phyloP scores from a whole-genome alignment of 2,329 filamentous ascomycete species.

The Chaetomium globosum region DNA sequence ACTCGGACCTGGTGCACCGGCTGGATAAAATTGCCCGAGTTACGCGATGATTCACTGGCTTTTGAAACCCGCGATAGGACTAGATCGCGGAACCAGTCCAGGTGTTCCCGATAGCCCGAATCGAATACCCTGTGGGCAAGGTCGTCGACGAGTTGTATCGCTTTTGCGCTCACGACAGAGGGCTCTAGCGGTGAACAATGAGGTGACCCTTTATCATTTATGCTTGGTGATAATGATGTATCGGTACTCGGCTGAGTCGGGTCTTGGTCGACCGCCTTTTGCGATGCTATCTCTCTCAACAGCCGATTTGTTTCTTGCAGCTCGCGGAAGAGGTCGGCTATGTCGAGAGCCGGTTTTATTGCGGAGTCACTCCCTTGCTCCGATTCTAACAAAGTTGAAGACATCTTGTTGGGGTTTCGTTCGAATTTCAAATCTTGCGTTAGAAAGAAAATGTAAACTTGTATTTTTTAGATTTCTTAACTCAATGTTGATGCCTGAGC shows the following conservation, averaged over 20 bases:
- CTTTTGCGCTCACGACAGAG: background rate
- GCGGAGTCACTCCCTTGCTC: background rate
- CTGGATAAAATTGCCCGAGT: background rate
- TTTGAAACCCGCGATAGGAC: background rate
- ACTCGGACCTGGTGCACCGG: background rate
- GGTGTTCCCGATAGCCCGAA: background rate
- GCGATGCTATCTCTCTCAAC: constrained; percentile 8
- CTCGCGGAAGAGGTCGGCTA: constrained; percentile 16
- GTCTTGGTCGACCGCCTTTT: background rate
- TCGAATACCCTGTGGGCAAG: background rate
- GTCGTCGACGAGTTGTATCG: background rate
- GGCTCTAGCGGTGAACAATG: background rate
- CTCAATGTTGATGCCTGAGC: background rate
- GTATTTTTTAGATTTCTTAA: background rate
- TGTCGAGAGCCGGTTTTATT: background rate
- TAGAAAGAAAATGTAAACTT: background rate
- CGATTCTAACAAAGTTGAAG: background rate
- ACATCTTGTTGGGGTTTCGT: background rate
- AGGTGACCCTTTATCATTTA: background rate
- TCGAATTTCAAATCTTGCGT: background rate
- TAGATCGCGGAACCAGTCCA: background rate
- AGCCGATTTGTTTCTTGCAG: constrained; percentile 23
- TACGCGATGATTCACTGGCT: background rate
- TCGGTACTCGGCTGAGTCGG: background rate
- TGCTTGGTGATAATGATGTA: background rate